phyloP scores from a whole-genome alignment of 257 asterid genomes.

The Solanum dulcamara region DNA sequence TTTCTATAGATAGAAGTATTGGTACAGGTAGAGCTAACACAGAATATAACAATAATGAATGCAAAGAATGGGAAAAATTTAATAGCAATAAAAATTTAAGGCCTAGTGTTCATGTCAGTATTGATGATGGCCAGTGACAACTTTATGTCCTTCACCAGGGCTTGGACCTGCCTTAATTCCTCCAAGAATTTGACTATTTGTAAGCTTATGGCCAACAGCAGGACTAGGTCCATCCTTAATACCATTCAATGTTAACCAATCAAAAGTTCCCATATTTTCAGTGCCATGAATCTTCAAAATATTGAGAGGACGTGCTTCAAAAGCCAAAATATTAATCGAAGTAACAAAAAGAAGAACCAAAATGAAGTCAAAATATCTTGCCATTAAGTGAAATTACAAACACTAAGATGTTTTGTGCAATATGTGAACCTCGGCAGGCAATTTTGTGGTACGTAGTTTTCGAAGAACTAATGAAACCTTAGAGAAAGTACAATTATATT shows the following conservation, averaged over 20 bases:
- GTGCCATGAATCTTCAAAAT: background rate
- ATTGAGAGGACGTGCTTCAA: conserved; percentile 26
- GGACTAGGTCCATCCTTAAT: conserved; percentile 3
- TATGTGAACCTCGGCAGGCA: too few species aligned
- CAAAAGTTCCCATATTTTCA: background rate
- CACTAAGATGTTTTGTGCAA: background rate
- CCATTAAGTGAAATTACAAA: background rate
- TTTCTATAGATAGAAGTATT: background rate
- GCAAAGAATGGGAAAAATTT: background rate
- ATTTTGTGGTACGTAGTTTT: background rate
- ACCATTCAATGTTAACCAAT: background rate
- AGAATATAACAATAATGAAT: background rate
- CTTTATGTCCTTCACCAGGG: conserved; percentile 9
- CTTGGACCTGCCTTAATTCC: conserved; percentile 9
- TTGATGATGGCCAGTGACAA: background rate
- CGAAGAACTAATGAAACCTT: background rate
- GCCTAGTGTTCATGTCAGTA: background rate
- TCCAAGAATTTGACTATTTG: background rate
- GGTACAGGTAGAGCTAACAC: background rate
- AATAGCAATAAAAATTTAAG: background rate
- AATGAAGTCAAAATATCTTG: background rate
- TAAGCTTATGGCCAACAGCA: background rate
- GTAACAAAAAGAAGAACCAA: background rate
- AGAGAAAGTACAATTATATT: background rate
- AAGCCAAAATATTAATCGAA: background rate